Base-by-base conservation (phyloP, 257 asterid species). In the Rubia yunnanensis region DNA sequence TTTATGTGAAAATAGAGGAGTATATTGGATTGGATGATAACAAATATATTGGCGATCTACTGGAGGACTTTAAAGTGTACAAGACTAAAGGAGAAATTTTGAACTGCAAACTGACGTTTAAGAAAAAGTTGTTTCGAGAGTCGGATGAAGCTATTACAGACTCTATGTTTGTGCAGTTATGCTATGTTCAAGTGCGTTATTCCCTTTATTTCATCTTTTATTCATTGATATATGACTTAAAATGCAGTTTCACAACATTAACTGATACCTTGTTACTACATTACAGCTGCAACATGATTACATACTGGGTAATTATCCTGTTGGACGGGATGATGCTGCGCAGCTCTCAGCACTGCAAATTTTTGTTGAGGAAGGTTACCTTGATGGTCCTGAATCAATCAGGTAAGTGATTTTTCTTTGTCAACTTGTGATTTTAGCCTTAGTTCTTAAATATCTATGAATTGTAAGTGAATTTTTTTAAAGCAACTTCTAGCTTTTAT, bases 311-410 rank as follows among this genome's bases (percentile, higher is more conserved):
- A 90, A 94, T 82, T 94, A 94, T 78, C 99, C 99, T 35, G 91
- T 94, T 75, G 99, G 99, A 73, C 91, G 81, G 82, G 99, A 94
- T 71, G 99, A 94, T 84, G 96, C 98, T 30, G 98, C 99, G 64
- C 98, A 94, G 82, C 80, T 94, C 38, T 91, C 95, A 57, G 98
- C 95, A n/a, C 72, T 94, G 75, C 99, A 94, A 72, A 94, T 90
- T 71, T 69, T 90, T 66, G 99, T 90, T 75, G 99, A 92, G 79
- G 81, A 86, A 74, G 97, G 97, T 70, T 89, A 65, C 70, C 81
- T 86, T 61, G 84, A 70, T 68, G 82, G 89, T 76, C 96, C 96
- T 0, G 98, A 90, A 78, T 77, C 95, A 58, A 86, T 86, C 99
- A 85, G 87, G 99, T 94, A 24, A 86, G 98, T 88, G 61, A 20